Base-by-base conservation (phyloP, 768 basidiomycete genomes). In the Lentinula aciculospora region DNA sequence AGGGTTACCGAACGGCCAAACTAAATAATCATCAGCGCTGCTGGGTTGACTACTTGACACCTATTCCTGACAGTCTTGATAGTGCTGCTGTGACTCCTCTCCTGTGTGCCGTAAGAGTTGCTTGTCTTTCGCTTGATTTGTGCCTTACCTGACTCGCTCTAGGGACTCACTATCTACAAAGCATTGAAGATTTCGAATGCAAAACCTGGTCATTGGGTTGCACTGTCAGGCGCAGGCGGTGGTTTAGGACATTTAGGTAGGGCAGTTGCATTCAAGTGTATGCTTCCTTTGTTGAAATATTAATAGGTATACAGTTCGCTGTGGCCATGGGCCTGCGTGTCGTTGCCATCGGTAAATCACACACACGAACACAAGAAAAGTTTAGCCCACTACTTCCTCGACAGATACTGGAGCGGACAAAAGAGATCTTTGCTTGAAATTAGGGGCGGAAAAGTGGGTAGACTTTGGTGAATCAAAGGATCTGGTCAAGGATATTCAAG, bases 131-230 rank as follows among this genome's bases (percentile, higher is more conserved):
- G 31, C 23, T 10, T 2, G 10, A 15, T 34, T 53, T 56, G 23
- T 58, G 21, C 1, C 6, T 2, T 28, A 15, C n/a, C 46, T n/a
- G 2, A 47, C 7, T 25, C 15, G 12, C 28, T 19, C 19, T 39
- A 86, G 85, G 89, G 88, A 4, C 69, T 94, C 29, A 94, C 92
- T 1, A 84, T 89, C 8, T 94, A 89, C 70, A 86, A 86, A 63
- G 93, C 86, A 0, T 70, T 94, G 61, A 92, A 91, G 69, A 74
- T 85, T 61, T 73, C 81, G 5, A 74, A 76, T 28, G 68, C 81
- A 3, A 74, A 69, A 25, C 76, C 84, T 25, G 92, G 92, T 5
- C 76, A 94, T 47, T 89, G 82, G 82, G 73, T 89, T 37, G 81
- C 81, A n/a, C 77, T 92, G 55, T 79, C 85, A 8, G 88, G 89